phyloP scores from a whole-genome alignment of 441 rosid genomes.

The Populus tomentosa region DNA sequence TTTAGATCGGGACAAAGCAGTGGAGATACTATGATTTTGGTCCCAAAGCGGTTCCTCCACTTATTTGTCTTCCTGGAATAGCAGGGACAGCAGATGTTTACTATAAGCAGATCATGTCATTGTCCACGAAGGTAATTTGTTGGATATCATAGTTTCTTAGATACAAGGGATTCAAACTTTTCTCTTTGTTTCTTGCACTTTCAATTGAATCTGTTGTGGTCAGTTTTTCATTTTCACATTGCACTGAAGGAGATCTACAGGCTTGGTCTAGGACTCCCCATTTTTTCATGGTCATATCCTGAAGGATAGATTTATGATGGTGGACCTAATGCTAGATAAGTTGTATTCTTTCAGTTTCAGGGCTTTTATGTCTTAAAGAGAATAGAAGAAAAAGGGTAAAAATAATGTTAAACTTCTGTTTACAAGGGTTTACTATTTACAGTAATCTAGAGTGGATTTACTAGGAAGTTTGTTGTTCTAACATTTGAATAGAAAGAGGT shows the following conservation, averaged over 20 bases:
- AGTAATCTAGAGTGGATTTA: background rate
- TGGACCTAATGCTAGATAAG: background rate
- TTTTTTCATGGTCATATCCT: background rate
- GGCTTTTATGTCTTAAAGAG: background rate
- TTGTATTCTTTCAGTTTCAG: background rate
- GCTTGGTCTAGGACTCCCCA: background rate
- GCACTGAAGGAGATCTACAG: background rate
- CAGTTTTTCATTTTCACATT: background rate
- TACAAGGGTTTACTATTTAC: background rate
- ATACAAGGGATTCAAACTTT: background rate
- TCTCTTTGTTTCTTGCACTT: background rate
- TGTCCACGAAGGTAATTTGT: slow-evolving; percentile 76
- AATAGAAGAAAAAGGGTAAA: background rate
- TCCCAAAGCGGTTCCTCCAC: slow-evolving; percentile 93
- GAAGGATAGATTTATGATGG: background rate
- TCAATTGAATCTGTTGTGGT: background rate
- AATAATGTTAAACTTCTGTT: background rate
- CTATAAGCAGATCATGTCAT: slow-evolving; percentile 92
- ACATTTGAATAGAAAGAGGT: background rate
- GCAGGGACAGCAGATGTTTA: slow-evolving; percentile 98
- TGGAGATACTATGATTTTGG: slow-evolving; percentile 99
- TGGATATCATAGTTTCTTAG: background rate
- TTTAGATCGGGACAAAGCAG: slow-evolving; percentile 90
- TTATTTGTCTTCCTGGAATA: slow-evolving; percentile 92
- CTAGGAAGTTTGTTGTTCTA: background rate